A percentile compares a stretch with the other conserved stretches of the same genome.
These are phyloP conservation scores for Trametes polyzona DNA, from an alignment of 1,284 basidiomycete genomes.

Conservation along the genomic window DNA sequence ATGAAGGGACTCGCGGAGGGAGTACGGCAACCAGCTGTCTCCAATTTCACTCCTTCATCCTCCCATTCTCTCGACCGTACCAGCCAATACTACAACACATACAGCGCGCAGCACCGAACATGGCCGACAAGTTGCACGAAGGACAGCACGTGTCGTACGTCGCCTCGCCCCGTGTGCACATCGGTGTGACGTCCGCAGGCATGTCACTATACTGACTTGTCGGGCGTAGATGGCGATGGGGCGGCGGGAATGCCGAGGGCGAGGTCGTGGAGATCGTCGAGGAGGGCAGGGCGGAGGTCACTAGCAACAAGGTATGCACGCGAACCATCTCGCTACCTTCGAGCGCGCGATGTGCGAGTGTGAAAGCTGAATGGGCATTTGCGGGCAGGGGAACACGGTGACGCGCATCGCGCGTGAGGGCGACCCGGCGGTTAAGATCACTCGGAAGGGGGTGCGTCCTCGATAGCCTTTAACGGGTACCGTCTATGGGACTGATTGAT, in stretches of 20 bases:
- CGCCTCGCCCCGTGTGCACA: too few relatives aligned
- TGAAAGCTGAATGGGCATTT: neutral
- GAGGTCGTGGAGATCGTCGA: constrained; percentile 39
- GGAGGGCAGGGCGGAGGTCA: constrained; percentile 42
- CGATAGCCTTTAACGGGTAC: neutral
- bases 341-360: too few relatives aligned
- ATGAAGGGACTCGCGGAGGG: too few relatives aligned
- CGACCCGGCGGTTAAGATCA: constrained; percentile 47
- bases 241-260: constrained; percentile 34
- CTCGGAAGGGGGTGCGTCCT: constrained; percentile 39
- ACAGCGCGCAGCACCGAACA: constrained; percentile 1
- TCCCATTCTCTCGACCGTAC: neutral
- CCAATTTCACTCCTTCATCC: neutral
- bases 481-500: neutral
- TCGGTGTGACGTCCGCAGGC: neutral
- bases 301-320: constrained; percentile 41
- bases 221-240: constrained; percentile 39
- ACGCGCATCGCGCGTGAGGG: constrained; percentile 40
- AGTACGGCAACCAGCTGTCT: neutral
- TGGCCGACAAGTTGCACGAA: constrained; percentile 36
- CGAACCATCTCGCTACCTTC: too few relatives aligned
- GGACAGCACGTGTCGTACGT: constrained; percentile 39
- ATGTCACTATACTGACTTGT: too few relatives aligned
- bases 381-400: constrained; percentile 42
- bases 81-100: too few relatives aligned